Base-by-base conservation (phyloP, 495 filamentous ascomycete genomes). In the Daldinia decipiens region DNA sequence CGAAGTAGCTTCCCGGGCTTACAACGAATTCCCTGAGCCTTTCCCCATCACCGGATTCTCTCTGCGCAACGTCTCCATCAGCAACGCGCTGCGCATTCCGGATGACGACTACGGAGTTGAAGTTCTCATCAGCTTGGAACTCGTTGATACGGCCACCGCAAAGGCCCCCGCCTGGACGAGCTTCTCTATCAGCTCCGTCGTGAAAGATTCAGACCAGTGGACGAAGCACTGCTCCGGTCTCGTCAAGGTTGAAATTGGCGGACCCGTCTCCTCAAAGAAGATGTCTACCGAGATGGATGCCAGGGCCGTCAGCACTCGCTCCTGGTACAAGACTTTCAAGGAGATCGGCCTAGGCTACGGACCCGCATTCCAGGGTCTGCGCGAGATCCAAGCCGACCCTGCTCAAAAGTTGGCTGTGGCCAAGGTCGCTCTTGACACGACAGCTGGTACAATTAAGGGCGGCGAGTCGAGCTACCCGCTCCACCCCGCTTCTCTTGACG, bases 401-500 rank as follows among this genome's bases (percentile, higher is more conserved):
- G 51, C 24, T 8, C 36, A 43, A 8, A 50, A 60, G 24, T 29
- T 67, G 0, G 62, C 58, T 7, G 17, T 47, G 4, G 73, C 65
- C 0, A 62, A 60, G n/a, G 21, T 63, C 0, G 73, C 78, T 27
- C 72, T 78, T 11, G 67, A 82, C 29, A 65, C 71, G 3, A 55
- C 60, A 9, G 58, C 34, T 5, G 26, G 62, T 13, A 80, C 79
- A 63, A 73, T 79, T 11, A 43, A 64, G 21, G 52, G 71, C 0
- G 79, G 53, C 4, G 53, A 81, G 56, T 76, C 76, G 1, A 60
- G 68, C 0, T 79, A 78, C 60, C 26, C 81, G 7, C 65, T 83
- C 13, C 82, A 84, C 54, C 82, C 82, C 5, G 67, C 79, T 3
- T 74, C 80, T 2, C 53, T 79, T 2, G 76, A 78, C 56, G 57